Conservation (phyloP, 2,329 filamentous ascomycete genomes). For the Fusarium marasasianum region DNA sequence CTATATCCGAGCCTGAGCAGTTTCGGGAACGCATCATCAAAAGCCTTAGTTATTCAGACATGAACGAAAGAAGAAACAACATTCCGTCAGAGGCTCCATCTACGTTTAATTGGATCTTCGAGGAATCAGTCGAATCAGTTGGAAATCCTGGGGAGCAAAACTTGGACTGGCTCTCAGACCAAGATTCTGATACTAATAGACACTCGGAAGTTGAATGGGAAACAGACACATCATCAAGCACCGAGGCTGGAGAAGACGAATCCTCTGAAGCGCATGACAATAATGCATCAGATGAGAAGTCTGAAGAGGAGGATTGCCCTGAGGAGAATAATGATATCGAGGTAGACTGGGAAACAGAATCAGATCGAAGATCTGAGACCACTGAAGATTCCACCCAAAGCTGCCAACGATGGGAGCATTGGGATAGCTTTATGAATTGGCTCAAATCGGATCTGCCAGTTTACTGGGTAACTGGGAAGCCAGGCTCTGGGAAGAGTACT, state of each 20-base stretch:
- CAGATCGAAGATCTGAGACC: no score
- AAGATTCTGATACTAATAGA: no score
- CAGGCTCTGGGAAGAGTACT: not conserved
- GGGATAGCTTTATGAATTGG: not conserved
- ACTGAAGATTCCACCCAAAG: not conserved
- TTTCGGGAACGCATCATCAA: not conserved
- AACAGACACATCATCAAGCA: not conserved
- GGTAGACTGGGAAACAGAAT: no score
- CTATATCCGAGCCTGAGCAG: not conserved
- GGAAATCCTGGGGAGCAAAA: no score
- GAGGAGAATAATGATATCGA: no score
- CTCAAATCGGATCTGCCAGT: not conserved
- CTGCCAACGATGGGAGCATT: fast-evolving
- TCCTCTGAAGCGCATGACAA: not conserved
- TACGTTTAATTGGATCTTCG: not conserved
- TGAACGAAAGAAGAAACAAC: not conserved
- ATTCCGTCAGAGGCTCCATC: not conserved
- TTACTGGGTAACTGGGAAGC: not conserved
- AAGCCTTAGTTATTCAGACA: not conserved
- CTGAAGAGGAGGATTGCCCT: no score
- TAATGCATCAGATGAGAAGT: no score
- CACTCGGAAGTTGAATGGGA: not conserved
- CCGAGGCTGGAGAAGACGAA: fast-evolving
- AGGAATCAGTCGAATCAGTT: not conserved
- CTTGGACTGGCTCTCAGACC: not conserved